These are phyloP conservation scores for Thamnidium elegans DNA, from an alignment of 192 early-diverging fungal species.

Conservation along the genomic window DNA sequence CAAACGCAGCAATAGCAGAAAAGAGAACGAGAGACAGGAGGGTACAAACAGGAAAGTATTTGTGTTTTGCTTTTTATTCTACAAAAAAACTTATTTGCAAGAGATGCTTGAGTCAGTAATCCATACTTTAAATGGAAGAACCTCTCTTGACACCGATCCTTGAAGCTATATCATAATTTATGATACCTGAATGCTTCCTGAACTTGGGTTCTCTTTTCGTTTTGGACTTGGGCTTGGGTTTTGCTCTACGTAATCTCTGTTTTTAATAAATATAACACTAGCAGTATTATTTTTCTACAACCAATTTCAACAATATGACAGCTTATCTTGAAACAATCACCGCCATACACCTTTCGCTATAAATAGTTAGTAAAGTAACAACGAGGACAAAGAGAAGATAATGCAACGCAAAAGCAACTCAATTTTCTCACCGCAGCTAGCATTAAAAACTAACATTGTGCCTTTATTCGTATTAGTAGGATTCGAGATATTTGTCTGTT, in stretches of 20 bases:
- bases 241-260: conserved; percentile 5
- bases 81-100: conserved; percentile 13
- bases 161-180: conserved; percentile 3
- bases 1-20: not conserved
- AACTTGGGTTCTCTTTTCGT: conserved; percentile 8
- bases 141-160: conserved; percentile 15
- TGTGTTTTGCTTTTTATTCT: conserved; percentile 8
- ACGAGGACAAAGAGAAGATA: conserved; percentile 13
- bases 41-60: conserved; percentile 14
- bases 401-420: conserved; percentile 2
- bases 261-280: conserved; percentile 6
- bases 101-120: conserved; percentile 20
- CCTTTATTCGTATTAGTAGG: not conserved
- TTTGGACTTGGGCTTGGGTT: conserved; percentile 15
- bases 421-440: not conserved
- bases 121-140: conserved; percentile 5
- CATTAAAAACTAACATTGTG: not conserved
- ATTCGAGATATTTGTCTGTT: not conserved
- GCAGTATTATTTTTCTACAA: conserved; percentile 8
- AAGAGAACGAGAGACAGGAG: conserved; percentile 5
- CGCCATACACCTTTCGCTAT: conserved; percentile 8
- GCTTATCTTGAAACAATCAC: conserved; percentile 3
- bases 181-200: conserved; percentile 1
- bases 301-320: conserved; percentile 8
- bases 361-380: conserved; percentile 7